Percentiles rank a stretch among this genome's conserved stretches.
These are phyloP conservation scores for Daedalea quercina DNA, from an alignment of 768 basidiomycete genomes.

Conservation along the genomic window DNA sequence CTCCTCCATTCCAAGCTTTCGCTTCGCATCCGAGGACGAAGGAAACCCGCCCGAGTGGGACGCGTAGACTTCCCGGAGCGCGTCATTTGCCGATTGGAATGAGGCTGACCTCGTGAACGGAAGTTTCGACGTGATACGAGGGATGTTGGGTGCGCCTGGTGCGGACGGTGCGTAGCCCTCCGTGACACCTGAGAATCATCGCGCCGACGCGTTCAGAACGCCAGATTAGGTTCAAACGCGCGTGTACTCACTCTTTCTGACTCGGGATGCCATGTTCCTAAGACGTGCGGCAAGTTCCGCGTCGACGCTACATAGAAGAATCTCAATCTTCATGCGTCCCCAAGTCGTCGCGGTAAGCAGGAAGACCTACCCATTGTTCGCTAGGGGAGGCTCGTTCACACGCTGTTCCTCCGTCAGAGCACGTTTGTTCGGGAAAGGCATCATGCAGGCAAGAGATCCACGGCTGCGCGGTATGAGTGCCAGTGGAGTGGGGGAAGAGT, in stretches of 20 bases:
- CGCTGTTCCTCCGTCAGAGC: neutral
- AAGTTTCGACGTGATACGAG: constrained; percentile 4
- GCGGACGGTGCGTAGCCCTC: constrained; percentile 16
- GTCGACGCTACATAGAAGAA: constrained; percentile 7
- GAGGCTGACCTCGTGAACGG: constrained; percentile 15
- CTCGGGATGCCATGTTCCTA: constrained; percentile 13
- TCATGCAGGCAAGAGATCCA: neutral
- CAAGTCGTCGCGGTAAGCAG: neutral
- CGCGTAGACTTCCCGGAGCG: constrained; percentile 11
- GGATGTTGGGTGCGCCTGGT: constrained; percentile 10
- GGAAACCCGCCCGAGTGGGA: constrained; percentile 8
- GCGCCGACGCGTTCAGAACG: constrained; percentile 1
- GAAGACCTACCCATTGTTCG: neutral
- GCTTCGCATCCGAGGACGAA: constrained; percentile 10
- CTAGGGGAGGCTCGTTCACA: neutral
- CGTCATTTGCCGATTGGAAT: constrained; percentile 15
- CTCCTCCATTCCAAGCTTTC: constrained; percentile 8
- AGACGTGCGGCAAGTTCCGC: constrained; percentile 13
- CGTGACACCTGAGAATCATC: constrained; percentile 9
- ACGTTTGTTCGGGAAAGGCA: neutral
- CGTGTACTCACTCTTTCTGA: constrained; percentile 13
- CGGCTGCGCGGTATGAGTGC: too few relatives aligned
- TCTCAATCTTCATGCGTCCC: neutral
- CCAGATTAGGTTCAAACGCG: neutral
- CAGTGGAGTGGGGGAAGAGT: too few relatives aligned